Evolutionary conservation across 345 rosid species (phyloP).

Genomic region (Gossypium anomalum): DNA sequence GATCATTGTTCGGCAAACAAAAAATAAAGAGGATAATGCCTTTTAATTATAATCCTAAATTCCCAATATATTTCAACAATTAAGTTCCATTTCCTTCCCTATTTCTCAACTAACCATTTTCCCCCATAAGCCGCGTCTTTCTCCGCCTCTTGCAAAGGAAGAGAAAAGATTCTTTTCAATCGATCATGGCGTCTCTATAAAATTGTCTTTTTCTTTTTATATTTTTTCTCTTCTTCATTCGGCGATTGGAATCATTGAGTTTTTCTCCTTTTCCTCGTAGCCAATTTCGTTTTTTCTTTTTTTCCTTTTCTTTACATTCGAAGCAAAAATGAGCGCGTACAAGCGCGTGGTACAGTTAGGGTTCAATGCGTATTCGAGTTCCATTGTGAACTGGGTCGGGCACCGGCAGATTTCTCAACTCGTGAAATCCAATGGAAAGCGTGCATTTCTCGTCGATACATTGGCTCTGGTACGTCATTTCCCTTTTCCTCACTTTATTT

Average conservation of each 20-base stretch:
- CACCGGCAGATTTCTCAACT: conserved; percentile 56
- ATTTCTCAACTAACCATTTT: neutral
- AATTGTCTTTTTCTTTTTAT: neutral
- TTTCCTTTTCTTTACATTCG: neutral
- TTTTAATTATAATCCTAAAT: neutral
- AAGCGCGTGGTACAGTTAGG: conserved; percentile 43
- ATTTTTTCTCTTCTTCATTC: neutral
- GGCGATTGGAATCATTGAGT: neutral
- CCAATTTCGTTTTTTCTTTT: neutral
- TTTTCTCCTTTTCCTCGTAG: neutral
- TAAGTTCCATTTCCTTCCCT: neutral
- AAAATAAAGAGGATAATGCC: neutral
- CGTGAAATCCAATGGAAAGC: conserved; percentile 53
- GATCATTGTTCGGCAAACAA: too few relatives aligned
- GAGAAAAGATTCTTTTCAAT: neutral
- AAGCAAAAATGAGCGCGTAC: conserved; percentile 40
- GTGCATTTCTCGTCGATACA: conserved; percentile 93
- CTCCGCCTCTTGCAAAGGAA: neutral
- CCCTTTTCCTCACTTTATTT: neutral
- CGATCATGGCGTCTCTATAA: conserved; percentile 10
- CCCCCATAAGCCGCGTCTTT: neutral
- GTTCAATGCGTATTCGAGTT: conserved; percentile 25
- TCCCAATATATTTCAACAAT: neutral
- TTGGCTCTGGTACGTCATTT: conserved; percentile 59
- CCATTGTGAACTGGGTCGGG: conserved; percentile 19